phyloP scores from a whole-genome alignment of 257 asterid genomes.

The Parsonsia alboflavescens region DNA sequence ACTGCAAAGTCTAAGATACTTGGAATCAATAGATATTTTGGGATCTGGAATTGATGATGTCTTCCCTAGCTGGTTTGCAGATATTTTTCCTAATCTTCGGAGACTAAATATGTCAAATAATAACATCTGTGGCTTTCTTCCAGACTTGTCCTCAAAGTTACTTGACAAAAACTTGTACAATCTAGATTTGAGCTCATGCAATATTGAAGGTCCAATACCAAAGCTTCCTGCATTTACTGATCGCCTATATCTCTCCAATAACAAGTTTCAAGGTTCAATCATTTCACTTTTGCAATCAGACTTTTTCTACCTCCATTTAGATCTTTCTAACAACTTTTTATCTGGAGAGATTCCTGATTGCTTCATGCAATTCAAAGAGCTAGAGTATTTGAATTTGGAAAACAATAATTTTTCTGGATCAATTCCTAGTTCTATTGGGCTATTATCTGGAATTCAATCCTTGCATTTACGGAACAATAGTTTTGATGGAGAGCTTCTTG shows the following conservation, averaged over 20 bases:
- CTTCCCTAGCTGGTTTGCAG: conserved; percentile 28
- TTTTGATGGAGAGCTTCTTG: too few relatives aligned
- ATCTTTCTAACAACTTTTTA: conserved; percentile 20
- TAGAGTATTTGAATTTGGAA: conserved; percentile 9
- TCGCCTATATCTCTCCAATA: not conserved
- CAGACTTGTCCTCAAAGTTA: conserved; percentile 12
- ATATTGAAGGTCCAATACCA: too few relatives aligned
- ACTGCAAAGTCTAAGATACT: too few relatives aligned
- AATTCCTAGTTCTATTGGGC: conserved; percentile 8
- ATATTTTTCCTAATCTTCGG: not conserved
- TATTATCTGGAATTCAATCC: not conserved
- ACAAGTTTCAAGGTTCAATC: conserved; percentile 28
- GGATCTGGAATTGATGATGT: too few relatives aligned
- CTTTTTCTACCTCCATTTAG: not conserved
- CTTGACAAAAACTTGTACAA: too few relatives aligned
- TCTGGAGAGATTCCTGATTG: conserved; percentile 24
- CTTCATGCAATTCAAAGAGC: not conserved
- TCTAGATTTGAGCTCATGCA: conserved; percentile 9
- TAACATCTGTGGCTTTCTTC: too few relatives aligned
- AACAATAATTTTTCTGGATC: too few relatives aligned
- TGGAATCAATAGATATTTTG: too few relatives aligned
- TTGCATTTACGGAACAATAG: conserved; percentile 8
- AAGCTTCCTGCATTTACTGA: too few relatives aligned
- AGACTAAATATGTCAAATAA: not conserved
- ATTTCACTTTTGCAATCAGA: conserved; percentile 11